phyloP scores from a whole-genome alignment of 768 basidiomycete genomes.

The Suillus variegatus region DNA sequence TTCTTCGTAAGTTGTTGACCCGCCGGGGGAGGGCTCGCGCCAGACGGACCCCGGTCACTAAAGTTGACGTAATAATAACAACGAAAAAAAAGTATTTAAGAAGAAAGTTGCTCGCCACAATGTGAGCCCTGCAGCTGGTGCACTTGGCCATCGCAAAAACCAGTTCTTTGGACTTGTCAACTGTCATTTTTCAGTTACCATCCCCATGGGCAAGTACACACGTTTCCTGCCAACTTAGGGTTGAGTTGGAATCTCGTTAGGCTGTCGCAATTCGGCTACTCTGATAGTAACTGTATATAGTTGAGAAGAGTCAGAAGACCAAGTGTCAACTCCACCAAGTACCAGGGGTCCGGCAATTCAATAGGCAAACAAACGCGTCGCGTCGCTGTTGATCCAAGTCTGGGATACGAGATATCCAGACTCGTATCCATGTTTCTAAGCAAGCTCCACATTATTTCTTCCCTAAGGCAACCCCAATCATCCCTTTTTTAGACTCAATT shows the following conservation, averaged over 20 bases:
- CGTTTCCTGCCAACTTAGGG: slow-evolving; percentile 12
- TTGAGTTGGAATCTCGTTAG: not conserved
- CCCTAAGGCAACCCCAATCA: not conserved
- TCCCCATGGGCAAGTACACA: slow-evolving; percentile 7
- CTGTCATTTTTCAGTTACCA: not conserved
- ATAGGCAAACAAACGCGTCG: slow-evolving; percentile 54
- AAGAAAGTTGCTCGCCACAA: not conserved
- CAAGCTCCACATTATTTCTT: not conserved
- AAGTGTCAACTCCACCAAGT: slow-evolving; percentile 4
- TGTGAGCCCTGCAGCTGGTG: not conserved
- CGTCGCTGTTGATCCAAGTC: slow-evolving; percentile 31
- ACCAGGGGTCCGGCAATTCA: slow-evolving; percentile 21
- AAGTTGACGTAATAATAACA: slow-evolving; percentile 19
- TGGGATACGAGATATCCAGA: not conserved
- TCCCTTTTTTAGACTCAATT: not conserved
- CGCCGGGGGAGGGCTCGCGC: slow-evolving; percentile 19
- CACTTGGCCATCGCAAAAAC: not conserved
- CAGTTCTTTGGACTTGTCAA: not conserved
- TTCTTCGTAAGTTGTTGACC: slow-evolving; percentile 26
- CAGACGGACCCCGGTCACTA: slow-evolving; percentile 27
- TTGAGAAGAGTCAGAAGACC: not conserved
- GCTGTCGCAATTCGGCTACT: slow-evolving; percentile 10
- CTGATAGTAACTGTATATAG: not conserved
- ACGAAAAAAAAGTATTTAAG: not conserved
- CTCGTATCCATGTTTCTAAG: not conserved